phyloP scores from a whole-genome alignment of 148 eudicot genomes.

The Rhododendron griersonianum region DNA sequence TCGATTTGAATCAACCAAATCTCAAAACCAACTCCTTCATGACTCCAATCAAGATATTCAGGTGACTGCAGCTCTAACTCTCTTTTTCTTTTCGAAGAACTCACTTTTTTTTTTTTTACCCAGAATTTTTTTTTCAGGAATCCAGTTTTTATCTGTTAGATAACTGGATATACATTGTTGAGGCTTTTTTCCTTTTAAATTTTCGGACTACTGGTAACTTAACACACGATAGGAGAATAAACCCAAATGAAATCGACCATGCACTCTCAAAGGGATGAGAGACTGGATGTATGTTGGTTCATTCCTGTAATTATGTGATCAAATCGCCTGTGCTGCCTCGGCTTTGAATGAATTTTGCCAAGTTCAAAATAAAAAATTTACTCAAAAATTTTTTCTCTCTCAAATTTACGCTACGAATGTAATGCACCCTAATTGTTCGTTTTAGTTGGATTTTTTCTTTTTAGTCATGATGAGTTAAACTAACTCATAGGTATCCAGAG shows the following conservation, averaged over 20 bases:
- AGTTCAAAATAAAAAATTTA: neutral
- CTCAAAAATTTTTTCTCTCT: neutral
- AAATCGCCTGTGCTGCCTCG: neutral
- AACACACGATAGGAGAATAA: neutral
- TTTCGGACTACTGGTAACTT: neutral
- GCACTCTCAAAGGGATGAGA: neutral
- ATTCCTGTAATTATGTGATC: neutral
- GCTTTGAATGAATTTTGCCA: neutral
- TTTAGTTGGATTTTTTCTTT: neutral
- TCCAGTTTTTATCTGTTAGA: neutral
- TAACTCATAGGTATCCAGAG: neutral
- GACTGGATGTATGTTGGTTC: neutral
- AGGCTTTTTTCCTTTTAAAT: too few relatives aligned
- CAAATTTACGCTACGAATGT: neutral
- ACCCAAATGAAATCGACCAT: neutral
- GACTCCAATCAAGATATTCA: neutral
- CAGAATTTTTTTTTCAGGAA: neutral
- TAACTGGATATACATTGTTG: neutral
- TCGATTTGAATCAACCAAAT: neutral
- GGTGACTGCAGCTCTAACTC: neutral
- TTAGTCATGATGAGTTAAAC: neutral
- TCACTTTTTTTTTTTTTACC: neutral
- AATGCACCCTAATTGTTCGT: neutral
- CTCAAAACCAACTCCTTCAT: neutral
- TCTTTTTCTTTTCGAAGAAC: neutral